Conservation (phyloP, 345 rosid species). For the Melaleuca alternifolia region DNA sequence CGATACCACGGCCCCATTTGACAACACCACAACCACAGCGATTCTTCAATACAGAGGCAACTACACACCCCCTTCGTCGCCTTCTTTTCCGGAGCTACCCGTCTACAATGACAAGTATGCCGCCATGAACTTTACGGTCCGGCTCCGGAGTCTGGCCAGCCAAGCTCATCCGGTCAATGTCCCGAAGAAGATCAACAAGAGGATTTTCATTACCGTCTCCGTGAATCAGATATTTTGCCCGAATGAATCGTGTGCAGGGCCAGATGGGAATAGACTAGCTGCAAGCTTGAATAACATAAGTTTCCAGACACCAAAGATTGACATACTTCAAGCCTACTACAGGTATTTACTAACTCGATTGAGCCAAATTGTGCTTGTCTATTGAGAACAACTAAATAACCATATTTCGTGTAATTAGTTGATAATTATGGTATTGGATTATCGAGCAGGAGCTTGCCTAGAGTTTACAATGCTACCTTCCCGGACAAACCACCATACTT, state of each 20-base stretch:
- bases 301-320: conserved; percentile 8
- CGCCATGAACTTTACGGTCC: conserved; percentile 1
- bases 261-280: neutral
- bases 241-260: neutral
- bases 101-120: neutral
- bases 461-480: neutral
- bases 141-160: conserved; percentile 6
- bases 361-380: neutral
- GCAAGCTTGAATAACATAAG: conserved; percentile 44
- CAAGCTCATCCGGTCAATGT: conserved; percentile 10
- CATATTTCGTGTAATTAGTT: neutral
- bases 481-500: conserved; percentile 5
- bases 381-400: neutral
- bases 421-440: neutral
- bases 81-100: conserved; percentile 11
- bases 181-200: conserved; percentile 3
- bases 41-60: conserved; percentile 22
- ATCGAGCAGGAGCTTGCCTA: neutral
- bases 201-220: conserved; percentile 9
- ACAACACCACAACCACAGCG: conserved; percentile 11
- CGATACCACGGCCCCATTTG: conserved; percentile 9
- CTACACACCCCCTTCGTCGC: conserved; percentile 1
- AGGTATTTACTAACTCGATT: conserved; percentile 2
- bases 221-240: conserved; percentile 10
- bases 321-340: conserved; percentile 36